A percentile compares a stretch with the other conserved stretches of the same genome.
phyloP scores from a whole-genome alignment of 805 yeast genomes.

The Saturnispora hagleri region DNA sequence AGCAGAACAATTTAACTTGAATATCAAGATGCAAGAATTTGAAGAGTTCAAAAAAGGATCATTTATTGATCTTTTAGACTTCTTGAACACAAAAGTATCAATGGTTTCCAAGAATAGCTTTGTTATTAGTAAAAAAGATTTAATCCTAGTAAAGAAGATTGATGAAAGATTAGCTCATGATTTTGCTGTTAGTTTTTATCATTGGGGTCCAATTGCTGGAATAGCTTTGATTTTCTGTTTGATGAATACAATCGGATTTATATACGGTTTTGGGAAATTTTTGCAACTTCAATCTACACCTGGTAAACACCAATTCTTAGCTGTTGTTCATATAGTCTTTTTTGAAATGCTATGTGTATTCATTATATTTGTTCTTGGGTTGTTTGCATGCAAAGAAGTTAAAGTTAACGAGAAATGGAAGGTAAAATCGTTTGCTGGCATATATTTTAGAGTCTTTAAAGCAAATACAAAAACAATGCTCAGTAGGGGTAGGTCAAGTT shows the following conservation, averaged over 20 bases:
- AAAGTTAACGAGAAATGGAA: conserved; percentile 7
- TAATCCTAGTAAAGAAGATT: neutral
- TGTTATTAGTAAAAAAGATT: neutral
- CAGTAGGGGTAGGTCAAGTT: neutral
- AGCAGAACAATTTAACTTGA: neutral
- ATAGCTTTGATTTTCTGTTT: neutral
- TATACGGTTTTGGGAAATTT: neutral
- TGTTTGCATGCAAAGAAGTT: conserved; percentile 14
- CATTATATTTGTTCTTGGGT: conserved; percentile 6
- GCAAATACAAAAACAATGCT: conserved; percentile 1
- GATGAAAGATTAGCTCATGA: neutral
- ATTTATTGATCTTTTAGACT: neutral
- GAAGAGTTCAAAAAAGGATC: neutral
- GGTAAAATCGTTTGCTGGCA: conserved; percentile 9
- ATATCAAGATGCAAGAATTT: neutral
- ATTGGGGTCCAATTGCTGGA: neutral
- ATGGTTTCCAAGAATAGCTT: neutral
- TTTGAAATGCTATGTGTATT: conserved; percentile 6
- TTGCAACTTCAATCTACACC: neutral
- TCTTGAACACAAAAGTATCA: neutral
- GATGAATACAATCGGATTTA: neutral
- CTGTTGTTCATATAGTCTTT: neutral
- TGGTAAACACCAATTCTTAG: neutral
- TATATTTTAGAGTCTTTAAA: conserved; percentile 5
- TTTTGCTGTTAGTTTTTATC: neutral